These are phyloP conservation scores for Paramecium pentaurelia DNA, from an alignment of 73 alveolate species.

Conservation along the genomic window DNA sequence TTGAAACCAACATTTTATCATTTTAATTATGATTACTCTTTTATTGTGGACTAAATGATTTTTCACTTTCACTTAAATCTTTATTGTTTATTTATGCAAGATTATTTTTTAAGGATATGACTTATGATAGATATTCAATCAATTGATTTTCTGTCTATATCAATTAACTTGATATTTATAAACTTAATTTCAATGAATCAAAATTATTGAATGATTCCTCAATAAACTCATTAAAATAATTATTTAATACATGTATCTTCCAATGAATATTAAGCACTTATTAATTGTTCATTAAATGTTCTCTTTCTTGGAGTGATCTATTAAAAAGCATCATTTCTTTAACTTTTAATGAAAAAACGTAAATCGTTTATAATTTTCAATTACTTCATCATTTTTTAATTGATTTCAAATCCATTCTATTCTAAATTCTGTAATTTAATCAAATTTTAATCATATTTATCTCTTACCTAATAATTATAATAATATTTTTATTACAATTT, in stretches of 20 bases:
- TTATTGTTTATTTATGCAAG: background rate
- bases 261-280: background rate
- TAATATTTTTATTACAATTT: background rate
- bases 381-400: background rate
- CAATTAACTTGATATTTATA: background rate
- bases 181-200: background rate
- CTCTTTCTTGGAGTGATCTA: background rate
- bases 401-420: background rate
- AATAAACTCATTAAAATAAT: background rate
- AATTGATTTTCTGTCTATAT: background rate
- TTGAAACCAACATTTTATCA: background rate
- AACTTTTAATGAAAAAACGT: background rate
- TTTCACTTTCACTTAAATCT: background rate
- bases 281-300: background rate
- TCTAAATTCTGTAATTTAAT: background rate
- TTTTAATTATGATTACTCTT: background rate
- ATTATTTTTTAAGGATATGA: background rate
- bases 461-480: background rate
- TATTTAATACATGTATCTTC: background rate
- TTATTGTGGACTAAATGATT: background rate
- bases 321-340: background rate
- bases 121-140: background rate
- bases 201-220: slow-evolving; percentile 7
- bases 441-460: background rate
- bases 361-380: background rate